Percentiles rank a stretch among this genome's conserved stretches.
phyloP scores from a whole-genome alignment of 2,329 filamentous ascomycete genomes.

The Periconia digitata region DNA sequence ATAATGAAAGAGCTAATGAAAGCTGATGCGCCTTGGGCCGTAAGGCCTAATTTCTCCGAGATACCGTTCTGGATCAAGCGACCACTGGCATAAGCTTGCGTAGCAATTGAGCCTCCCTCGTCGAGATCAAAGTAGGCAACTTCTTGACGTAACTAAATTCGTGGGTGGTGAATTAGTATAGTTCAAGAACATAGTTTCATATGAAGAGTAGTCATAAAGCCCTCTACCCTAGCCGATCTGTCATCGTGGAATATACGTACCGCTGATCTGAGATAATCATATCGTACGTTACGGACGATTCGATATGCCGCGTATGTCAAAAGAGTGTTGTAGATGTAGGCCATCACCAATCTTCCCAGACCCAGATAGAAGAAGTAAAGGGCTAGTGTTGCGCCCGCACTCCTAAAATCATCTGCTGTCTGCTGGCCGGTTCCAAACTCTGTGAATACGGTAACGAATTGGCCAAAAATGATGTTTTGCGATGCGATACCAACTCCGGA shows the following conservation, averaged over 20 bases:
- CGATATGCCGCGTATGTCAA: conserved; percentile 13
- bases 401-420: background rate
- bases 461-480: conserved; percentile 15
- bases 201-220: too few relatives aligned
- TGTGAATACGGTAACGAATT: conserved; percentile 14
- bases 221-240: too few relatives aligned
- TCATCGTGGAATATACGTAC: too few relatives aligned
- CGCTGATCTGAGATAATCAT: conserved; percentile 12
- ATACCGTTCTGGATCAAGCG: conserved; percentile 54
- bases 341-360: conserved; percentile 9
- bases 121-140: conserved; percentile 68
- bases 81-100: conserved; percentile 68
- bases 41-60: conserved; percentile 49
- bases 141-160: conserved; percentile 35
- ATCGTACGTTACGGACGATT: conserved; percentile 13
- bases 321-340: conserved; percentile 15
- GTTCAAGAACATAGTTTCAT: too few relatives aligned
- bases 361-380: conserved; percentile 15
- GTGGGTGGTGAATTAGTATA: too few relatives aligned
- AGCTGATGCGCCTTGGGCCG: conserved; percentile 47
- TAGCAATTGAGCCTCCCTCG: conserved; percentile 79
- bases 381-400: conserved; percentile 5
- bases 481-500: conserved; percentile 15
- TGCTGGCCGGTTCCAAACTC: conserved; percentile 3
- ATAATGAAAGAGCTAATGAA: conserved; percentile 48